Evolutionary conservation across 2,329 filamentous ascomycete species (phyloP).

Genomic region (Dactylella cylindrospora): DNA sequence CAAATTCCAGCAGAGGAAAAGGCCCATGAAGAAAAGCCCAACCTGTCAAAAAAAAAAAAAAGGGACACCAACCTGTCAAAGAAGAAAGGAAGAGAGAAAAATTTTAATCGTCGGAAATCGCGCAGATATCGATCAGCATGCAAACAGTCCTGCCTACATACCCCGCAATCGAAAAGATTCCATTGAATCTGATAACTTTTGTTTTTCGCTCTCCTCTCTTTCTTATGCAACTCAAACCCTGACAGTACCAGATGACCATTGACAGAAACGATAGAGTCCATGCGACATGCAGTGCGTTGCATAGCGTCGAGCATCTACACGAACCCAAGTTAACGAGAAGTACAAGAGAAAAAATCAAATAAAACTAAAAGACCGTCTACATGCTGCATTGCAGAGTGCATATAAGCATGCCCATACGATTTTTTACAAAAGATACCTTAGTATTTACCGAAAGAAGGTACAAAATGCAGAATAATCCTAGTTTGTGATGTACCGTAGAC

Average conservation of each 20-base stretch:
- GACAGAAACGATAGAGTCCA: constrained; percentile 32
- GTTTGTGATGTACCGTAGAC: no score
- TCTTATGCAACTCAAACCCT: background rate
- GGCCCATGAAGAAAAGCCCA: background rate
- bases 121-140: no score
- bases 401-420: no score
- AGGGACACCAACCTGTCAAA: background rate
- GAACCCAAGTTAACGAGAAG: no score
- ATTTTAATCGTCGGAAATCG: constrained; percentile 27
- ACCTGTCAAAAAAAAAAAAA: background rate
- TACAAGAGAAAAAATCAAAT: no score
- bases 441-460: no score
- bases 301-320: constrained; percentile 27
- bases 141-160: no score
- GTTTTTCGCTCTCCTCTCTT: background rate
- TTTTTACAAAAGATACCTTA: no score
- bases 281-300: constrained; percentile 26
- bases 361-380: no score
- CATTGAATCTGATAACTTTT: no score
- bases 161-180: no score
- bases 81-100: background rate
- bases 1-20: background rate
- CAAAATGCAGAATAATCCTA: no score
- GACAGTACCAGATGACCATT: constrained; percentile 24
- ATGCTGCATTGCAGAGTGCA: constrained; percentile 10